Evolutionary conservation across 345 rosid species (phyloP).

Genomic region (Citrus sinensis): DVS_A1.0 CM039169.1:31972501-31973000

Average conservation of each 20-base stretch:
- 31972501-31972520: background rate
- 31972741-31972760: background rate
- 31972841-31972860: background rate
- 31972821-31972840: background rate
- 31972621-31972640: background rate
- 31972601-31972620: background rate
- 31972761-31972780: background rate
- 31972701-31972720: background rate
- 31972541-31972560: background rate
- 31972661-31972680: background rate
- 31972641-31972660: background rate
- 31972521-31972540: background rate
- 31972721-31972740: background rate
- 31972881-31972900: background rate
- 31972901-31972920: background rate
- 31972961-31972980: background rate
- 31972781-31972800: background rate
- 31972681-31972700: background rate
- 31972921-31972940: background rate
- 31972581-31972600: background rate
- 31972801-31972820: background rate
- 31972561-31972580: background rate
- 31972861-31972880: background rate
- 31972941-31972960: background rate
- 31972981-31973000: conserved; percentile 14